Conservation (phyloP, 139 green algal genomes). For the Pleodorina starrii region DNA sequence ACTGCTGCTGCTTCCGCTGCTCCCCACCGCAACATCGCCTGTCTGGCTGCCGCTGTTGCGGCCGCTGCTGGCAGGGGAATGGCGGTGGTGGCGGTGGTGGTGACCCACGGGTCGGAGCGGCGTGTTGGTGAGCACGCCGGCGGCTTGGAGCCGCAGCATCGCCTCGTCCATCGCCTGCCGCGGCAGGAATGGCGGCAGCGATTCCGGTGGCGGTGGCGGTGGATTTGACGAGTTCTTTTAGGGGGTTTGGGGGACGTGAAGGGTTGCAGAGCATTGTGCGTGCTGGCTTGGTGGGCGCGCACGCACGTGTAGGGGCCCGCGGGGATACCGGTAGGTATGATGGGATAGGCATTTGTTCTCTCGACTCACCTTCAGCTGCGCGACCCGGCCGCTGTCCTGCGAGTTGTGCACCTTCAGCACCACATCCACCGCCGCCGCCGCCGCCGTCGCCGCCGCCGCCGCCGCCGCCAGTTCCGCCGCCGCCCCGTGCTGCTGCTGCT, state of each 20-base stretch:
- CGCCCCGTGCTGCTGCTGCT: too few species aligned
- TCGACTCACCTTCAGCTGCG: slow-evolving; percentile 26
- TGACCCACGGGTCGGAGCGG: slow-evolving; percentile 6
- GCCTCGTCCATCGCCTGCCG: slow-evolving; percentile 22
- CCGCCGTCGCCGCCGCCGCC: background rate
- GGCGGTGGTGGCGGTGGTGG: too few species aligned
- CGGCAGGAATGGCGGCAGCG: background rate
- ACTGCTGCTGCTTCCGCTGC: background rate
- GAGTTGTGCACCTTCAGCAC: slow-evolving; percentile 44
- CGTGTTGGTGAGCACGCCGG: slow-evolving; percentile 33
- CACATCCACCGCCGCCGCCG: background rate
- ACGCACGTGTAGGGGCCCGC: too few species aligned
- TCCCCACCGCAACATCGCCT: too few species aligned
- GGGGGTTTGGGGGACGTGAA: too few species aligned
- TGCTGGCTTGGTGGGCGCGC: too few species aligned
- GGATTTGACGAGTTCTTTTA: too few species aligned
- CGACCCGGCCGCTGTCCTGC: background rate
- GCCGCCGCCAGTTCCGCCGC: too few species aligned
- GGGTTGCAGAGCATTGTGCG: too few species aligned
- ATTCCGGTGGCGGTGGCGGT: too few species aligned
- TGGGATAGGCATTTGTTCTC: too few species aligned
- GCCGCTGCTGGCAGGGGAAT: background rate
- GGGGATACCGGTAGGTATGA: too few species aligned
- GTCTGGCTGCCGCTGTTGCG: background rate
- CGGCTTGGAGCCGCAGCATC: slow-evolving; percentile 1